Evolutionary conservation across 176 grass and related monocot species (phyloP), one percentile per base, ranked within the genome.

Genomic region (Oryza glumipatula): DNA sequence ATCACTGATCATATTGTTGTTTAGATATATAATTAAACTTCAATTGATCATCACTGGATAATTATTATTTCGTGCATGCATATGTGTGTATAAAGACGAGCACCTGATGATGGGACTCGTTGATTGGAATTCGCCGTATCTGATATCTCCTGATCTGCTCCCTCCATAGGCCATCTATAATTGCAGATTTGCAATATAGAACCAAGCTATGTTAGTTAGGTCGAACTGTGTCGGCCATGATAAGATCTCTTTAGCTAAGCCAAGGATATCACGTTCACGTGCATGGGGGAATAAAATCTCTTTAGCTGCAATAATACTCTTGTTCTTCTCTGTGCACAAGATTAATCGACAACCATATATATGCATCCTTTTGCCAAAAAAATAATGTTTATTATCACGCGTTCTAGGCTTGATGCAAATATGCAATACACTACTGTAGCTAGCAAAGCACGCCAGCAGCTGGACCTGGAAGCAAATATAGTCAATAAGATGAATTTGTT

Each of bases 241-340:
- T 48, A 79, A 83, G 68, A 74, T 74, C 63, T 83, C 45, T 46
- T 67, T 63, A 22, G 74, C 63, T 79, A 71, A 71, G 74, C 83
- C 72, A 84, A 61, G 49, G 61, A 36, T 71, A 86, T 68, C 80
- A 83, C 88, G 80, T 90, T 63, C 80, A 87, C 88, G 80, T 90
- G 84, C 88, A 83, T 79, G 88, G 36, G 26, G 68, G 88, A 86
- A 90, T 90, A 86, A 86, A 86, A 86, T 86, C 74, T 74, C 39
- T 73, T 83, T 72, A 77, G 75, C 70, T 86, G 48, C 80, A 86
- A 74, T 79, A 69, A 87, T 87, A 79, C 48, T 64, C 69, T 24
- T 83, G 80, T 69, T 90, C 69, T 52, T 65, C 49, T 69, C 67
- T 52, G 81, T 41, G 69, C 9, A 32, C 24, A 33, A 21, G 58